Evolutionary conservation across 1,284 basidiomycete genomes (phyloP).

Genomic region (Sanghuangporus weigelae): DNA sequence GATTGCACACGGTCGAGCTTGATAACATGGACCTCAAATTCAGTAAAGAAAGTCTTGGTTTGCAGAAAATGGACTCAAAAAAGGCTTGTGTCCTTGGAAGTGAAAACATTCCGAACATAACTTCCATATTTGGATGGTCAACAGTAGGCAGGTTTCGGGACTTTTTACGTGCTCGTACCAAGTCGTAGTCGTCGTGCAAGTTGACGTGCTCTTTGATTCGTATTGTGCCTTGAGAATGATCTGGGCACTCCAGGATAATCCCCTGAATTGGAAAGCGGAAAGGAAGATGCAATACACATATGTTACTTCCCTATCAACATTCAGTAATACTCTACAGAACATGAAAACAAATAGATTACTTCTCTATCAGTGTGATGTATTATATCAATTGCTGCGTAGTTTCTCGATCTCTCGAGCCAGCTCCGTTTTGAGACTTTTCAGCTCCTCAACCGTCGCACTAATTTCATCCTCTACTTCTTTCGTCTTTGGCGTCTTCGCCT

Average conservation of each 20-base stretch:
- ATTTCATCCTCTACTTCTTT: conserved; percentile 49
- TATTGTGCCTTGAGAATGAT: not conserved
- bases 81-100: not conserved
- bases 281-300: not conserved
- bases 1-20: not conserved
- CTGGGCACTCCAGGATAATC: not conserved
- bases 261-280: not conserved
- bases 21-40: not conserved
- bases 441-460: conserved; percentile 39
- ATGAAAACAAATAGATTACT: not conserved
- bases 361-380: not conserved
- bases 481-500: conserved; percentile 59
- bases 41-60: not conserved
- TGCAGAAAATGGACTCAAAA: not conserved
- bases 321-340: not conserved
- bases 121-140: not conserved
- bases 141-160: not conserved
- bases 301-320: not conserved
- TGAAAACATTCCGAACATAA: not conserved
- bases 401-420: conserved; percentile 33
- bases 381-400: not conserved
- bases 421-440: conserved; percentile 58
- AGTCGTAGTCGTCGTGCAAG: not conserved
- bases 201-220: not conserved
- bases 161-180: not conserved